Conservation (phyloP, 768 basidiomycete species). For the Russula emetica region DNA sequence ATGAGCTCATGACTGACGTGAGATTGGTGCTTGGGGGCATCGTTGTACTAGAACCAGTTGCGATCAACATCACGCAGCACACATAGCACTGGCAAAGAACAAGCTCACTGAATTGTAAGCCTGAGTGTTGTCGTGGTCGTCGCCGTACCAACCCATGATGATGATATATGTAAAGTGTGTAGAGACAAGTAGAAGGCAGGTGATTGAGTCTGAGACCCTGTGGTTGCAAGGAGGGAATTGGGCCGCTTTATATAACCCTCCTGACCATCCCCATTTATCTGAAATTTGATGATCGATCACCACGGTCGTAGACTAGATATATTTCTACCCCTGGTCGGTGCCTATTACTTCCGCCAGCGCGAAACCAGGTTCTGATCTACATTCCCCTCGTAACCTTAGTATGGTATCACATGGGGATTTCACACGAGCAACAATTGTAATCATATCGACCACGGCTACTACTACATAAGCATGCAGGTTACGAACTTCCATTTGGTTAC, state of each 20-base stretch:
- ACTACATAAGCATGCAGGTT: slow-evolving; percentile 1
- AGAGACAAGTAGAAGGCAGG: neutral
- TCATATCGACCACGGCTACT: neutral
- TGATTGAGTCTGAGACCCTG: neutral
- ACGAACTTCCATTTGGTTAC: neutral
- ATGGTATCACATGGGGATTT: no score
- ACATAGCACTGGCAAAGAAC: neutral
- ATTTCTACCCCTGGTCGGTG: no score
- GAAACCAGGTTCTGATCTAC: neutral
- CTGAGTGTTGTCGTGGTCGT: neutral
- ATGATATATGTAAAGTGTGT: neutral
- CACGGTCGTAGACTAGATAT: no score
- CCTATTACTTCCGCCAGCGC: no score
- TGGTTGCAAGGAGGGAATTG: neutral
- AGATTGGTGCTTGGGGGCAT: slow-evolving; percentile 41
- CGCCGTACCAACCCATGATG: slow-evolving; percentile 10
- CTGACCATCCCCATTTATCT: neutral
- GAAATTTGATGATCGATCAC: neutral
- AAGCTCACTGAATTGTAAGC: neutral
- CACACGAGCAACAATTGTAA: neutral
- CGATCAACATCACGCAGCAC: neutral
- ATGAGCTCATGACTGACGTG: slow-evolving; percentile 61
- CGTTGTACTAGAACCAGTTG: neutral
- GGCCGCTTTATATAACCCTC: slow-evolving; percentile 14
- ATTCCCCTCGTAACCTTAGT: neutral